Evolutionary conservation across 2,329 filamentous ascomycete genomes (phyloP), one percentile per base, ranked within the genome.

Genomic region (Sporothrix sp.): DNA sequence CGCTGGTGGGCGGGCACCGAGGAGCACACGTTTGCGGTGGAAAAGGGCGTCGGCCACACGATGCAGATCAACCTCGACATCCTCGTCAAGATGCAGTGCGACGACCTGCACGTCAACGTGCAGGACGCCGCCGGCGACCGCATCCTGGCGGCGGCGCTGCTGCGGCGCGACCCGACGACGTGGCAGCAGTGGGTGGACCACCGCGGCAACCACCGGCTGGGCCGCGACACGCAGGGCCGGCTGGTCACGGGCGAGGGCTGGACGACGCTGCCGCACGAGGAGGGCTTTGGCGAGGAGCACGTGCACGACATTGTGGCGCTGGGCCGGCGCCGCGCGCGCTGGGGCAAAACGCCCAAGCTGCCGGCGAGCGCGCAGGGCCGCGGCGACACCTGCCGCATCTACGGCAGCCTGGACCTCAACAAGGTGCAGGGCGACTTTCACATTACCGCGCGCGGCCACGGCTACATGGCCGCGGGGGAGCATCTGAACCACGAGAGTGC

Each of bases 351-450:
- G 2, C 90, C 89, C 2, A 75, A 71, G 53, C 62, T 93, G 16
- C 75, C 74, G 63, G 69, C 71, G 4, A 59, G 61, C 20, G 20
- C 30, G 16, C 85, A 94, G 64, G 25, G 25, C 30, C 60, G 61
- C 20, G 67, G 75, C 14, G 86, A 95, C 65, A 85, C 85, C 55
- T 98, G 93, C 66, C 81, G 93, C 43, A 81, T 98, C 56, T 98
- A 81, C 66, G 93, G 93, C 30, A 94, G 81, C 60, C 67, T 98
- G 65, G 85, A 95, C 58, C 78, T 94, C 58, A 98, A 98, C 68
- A 95, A 94, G 70, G 93, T 98, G 39, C 91, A 96, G 68, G 93
- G 91, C 4, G 91, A 98, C 66, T 97, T 98, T 64, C 93, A 98
- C 65, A 93, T 98, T 62, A 98, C 93, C 2, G 93, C 93, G 3